These are phyloP conservation scores for Aspergillus sp. DNA, from an alignment of 2,329 filamentous ascomycete genomes.

Conservation along the genomic window DNA sequence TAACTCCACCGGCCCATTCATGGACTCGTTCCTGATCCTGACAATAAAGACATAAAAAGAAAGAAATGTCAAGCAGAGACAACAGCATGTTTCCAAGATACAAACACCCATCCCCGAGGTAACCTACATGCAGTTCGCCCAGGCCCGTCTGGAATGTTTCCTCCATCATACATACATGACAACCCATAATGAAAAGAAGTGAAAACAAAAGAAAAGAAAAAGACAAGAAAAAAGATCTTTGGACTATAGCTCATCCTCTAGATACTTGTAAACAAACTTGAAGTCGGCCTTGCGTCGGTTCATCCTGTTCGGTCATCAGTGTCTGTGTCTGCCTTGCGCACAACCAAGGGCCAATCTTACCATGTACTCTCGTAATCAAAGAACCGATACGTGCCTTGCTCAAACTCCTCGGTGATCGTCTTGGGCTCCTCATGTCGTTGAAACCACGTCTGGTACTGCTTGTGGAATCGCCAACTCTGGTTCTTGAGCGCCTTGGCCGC, in stretches of 20 bases:
- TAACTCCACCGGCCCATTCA: background rate
- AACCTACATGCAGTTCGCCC: background rate
- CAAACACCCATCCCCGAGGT: background rate
- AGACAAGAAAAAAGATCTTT: constrained; percentile 3
- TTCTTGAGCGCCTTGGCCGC: constrained; percentile 96
- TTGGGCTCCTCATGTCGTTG: constrained; percentile 98
- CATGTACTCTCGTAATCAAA: constrained; percentile 99
- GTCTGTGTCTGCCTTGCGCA: constrained; percentile 10
- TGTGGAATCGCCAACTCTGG: constrained; percentile 98
- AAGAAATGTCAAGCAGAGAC: background rate
- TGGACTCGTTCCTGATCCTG: background rate
- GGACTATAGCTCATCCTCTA: constrained; percentile 80
- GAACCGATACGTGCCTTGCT: constrained; percentile 98
- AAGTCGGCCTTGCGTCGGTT: constrained; percentile 97
- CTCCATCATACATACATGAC: constrained; percentile 1
- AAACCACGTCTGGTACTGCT: constrained; percentile 99
- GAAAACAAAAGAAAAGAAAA: background rate
- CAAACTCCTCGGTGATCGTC: constrained; percentile 96
- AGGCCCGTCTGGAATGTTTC: background rate
- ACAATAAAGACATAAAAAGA: background rate
- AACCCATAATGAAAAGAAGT: background rate
- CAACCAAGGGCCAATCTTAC: constrained; percentile 51
- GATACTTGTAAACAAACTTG: constrained; percentile 96
- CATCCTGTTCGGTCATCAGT: constrained; percentile 65
- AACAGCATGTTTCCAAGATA: background rate